Percentiles rank a stretch among this genome's conserved stretches.
phyloP scores from a whole-genome alignment of 169 alveolate species.

The Eimeria tenella region DNA sequence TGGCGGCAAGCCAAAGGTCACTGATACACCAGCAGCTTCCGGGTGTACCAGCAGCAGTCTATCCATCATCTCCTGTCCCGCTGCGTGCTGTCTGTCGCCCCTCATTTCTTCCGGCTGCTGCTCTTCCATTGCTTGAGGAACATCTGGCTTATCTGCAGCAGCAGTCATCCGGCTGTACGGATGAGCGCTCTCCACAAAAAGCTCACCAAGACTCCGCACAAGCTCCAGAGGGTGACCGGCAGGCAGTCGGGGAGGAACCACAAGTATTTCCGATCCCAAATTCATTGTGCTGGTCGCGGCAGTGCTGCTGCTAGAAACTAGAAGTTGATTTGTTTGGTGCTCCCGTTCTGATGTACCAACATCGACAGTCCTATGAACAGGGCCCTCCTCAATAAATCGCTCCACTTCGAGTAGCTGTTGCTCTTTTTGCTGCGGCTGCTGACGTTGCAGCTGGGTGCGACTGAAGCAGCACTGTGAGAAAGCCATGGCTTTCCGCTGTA shows the following conservation, averaged over 20 bases:
- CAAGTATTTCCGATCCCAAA: not conserved
- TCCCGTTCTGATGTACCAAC: not conserved
- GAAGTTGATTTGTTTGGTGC: not conserved
- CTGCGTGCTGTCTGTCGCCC: not conserved
- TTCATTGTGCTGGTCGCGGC: not conserved
- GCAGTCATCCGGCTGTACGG: slow-evolving; percentile 22
- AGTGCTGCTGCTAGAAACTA: not conserved
- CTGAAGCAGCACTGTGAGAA: slow-evolving; percentile 48
- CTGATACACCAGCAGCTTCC: slow-evolving; percentile 19
- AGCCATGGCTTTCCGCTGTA: slow-evolving; percentile 25
- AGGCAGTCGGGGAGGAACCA: slow-evolving; percentile 49
- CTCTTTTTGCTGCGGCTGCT: not conserved
- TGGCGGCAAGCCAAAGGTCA: slow-evolving; percentile 8
- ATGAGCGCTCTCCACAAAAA: slow-evolving; percentile 3
- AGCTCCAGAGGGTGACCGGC: slow-evolving; percentile 46
- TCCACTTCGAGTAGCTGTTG: not conserved
- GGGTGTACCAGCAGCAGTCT: slow-evolving; percentile 32
- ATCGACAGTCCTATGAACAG: not conserved
- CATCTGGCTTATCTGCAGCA: slow-evolving; percentile 8
- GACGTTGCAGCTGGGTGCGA: not conserved
- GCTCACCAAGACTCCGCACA: not conserved
- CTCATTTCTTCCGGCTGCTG: slow-evolving; percentile 25
- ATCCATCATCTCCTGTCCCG: not conserved
- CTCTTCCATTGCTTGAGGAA: not conserved
- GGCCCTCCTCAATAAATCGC: no score